Evolutionary conservation across 1,284 basidiomycete species (phyloP).

Genomic region (Ustilago tritici): DNA sequence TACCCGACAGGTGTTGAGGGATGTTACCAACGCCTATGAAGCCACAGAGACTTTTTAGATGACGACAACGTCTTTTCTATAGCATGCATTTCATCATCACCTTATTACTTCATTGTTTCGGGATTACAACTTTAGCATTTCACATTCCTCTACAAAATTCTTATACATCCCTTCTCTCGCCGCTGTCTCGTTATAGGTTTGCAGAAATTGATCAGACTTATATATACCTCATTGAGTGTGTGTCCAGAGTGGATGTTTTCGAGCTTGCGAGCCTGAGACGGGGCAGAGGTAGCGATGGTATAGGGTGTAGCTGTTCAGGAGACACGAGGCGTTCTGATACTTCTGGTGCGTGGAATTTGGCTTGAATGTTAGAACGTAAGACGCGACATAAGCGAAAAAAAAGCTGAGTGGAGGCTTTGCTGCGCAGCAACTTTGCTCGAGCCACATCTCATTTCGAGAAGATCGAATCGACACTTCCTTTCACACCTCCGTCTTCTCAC

Average conservation of each 20-base stretch:
- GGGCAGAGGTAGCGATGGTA: too few species aligned
- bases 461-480: not conserved
- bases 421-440: slow-evolving; percentile 29
- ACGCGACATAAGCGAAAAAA: not conserved
- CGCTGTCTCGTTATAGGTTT: too few species aligned
- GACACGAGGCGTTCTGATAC: too few species aligned
- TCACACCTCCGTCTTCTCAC: not conserved
- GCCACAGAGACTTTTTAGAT: slow-evolving; percentile 32
- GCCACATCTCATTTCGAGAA: slow-evolving; percentile 14
- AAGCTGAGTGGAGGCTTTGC: slow-evolving; percentile 12
- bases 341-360: too few species aligned
- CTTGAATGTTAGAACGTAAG: not conserved
- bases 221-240: too few species aligned
- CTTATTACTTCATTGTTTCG: not conserved
- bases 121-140: not conserved
- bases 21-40: slow-evolving; percentile 50
- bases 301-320: too few species aligned
- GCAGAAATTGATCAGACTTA: too few species aligned
- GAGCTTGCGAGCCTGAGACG: too few species aligned
- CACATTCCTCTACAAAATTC: not conserved
- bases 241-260: too few species aligned
- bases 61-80: not conserved
- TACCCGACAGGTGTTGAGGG: slow-evolving; percentile 38
- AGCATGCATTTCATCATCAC: not conserved
- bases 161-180: too few species aligned